Evolutionary conservation across 345 rosid species (phyloP).

Genomic region (Citrus cavaleriei): DNA sequence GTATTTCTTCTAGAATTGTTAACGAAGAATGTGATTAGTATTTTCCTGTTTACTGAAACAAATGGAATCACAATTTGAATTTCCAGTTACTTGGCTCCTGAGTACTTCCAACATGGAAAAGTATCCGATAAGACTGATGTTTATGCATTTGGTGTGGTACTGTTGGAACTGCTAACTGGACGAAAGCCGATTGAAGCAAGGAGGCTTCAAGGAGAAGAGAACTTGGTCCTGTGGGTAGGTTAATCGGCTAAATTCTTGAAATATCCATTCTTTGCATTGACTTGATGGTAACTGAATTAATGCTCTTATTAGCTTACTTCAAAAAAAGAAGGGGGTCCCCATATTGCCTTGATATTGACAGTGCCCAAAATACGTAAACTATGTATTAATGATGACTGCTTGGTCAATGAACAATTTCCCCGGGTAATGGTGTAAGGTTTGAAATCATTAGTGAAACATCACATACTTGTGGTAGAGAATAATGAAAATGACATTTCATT

Average conservation of each 20-base stretch:
- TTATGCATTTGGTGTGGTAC: slow-evolving; percentile 91
- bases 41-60: not conserved
- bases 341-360: slow-evolving; percentile 12
- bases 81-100: slow-evolving; percentile 86
- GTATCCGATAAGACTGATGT: slow-evolving; percentile 92
- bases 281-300: slow-evolving; percentile 23
- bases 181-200: slow-evolving; percentile 86
- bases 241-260: slow-evolving; percentile 12
- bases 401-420: slow-evolving; percentile 8
- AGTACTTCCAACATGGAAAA: slow-evolving; percentile 97
- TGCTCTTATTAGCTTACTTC: slow-evolving; percentile 6
- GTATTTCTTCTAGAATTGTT: not conserved
- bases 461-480: not conserved
- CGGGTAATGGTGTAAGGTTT: not conserved
- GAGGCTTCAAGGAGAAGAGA: slow-evolving; percentile 85
- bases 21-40: not conserved
- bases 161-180: slow-evolving; percentile 79
- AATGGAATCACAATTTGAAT: not conserved
- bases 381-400: slow-evolving; percentile 6
- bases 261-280: slow-evolving; percentile 22
- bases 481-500: slow-evolving; percentile 10
- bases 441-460: not conserved
- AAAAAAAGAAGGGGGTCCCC: not conserved
- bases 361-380: not conserved
- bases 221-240: slow-evolving; percentile 90